Evolutionary conservation across 2,329 filamentous ascomycete genomes (phyloP).

Genomic region (Hymenoscyphus repandus): DNA sequence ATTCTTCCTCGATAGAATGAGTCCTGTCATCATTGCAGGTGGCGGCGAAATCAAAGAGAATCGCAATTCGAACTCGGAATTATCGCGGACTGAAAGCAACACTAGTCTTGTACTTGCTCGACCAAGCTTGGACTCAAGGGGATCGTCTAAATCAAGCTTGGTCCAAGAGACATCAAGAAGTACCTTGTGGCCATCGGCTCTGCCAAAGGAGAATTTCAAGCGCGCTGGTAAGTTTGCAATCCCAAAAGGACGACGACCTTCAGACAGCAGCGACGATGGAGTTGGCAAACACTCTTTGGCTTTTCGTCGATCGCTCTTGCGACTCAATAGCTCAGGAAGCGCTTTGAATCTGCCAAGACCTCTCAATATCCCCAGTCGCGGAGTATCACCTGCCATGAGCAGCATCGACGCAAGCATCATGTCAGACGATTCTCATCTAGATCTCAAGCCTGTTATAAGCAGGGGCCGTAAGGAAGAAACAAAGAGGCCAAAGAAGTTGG

Average conservation of each 20-base stretch:
- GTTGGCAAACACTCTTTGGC: slow-evolving; percentile 48
- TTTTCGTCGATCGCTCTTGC: slow-evolving; percentile 50
- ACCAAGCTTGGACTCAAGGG: slow-evolving; percentile 40
- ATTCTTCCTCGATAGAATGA: slow-evolving; percentile 57
- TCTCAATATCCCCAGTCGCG: slow-evolving; percentile 39
- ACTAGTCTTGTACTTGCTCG: slow-evolving; percentile 40
- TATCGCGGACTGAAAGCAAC: slow-evolving; percentile 45
- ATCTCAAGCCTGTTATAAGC: slow-evolving; percentile 37
- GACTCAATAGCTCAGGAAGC: slow-evolving; percentile 41
- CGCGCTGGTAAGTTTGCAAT: slow-evolving; percentile 12
- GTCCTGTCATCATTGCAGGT: slow-evolving; percentile 59
- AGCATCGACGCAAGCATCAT: slow-evolving; percentile 53
- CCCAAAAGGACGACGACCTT: slow-evolving; percentile 33
- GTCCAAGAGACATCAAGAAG: slow-evolving; percentile 36
- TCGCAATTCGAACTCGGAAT: slow-evolving; percentile 46
- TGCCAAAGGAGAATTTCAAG: slow-evolving; percentile 35
- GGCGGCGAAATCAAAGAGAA: slow-evolving; percentile 58
- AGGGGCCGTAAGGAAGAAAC: slow-evolving; percentile 15
- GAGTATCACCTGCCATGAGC: slow-evolving; percentile 44
- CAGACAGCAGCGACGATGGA: slow-evolving; percentile 54
- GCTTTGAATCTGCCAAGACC: slow-evolving; percentile 48
- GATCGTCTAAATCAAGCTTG: slow-evolving; percentile 23
- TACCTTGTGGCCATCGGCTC: slow-evolving; percentile 50
- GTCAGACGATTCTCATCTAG: slow-evolving; percentile 48
- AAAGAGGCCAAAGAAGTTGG: slow-evolving; percentile 32